Base-by-base conservation (phyloP, 2,329 filamentous ascomycete genomes). In the Calycina marina region DNA sequence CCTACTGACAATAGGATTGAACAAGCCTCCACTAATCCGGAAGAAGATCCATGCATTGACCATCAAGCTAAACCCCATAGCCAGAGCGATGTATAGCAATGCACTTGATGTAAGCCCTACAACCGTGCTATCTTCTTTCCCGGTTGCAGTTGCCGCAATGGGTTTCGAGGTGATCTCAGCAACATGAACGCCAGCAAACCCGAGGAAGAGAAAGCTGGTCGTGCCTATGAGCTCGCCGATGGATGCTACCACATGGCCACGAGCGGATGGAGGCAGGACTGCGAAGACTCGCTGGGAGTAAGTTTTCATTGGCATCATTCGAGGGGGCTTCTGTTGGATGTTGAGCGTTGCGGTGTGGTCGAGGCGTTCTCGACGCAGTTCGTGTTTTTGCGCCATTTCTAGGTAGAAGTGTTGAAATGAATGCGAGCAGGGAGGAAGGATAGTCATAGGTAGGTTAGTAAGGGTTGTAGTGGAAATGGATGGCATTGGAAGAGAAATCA, bases 151-250 rank as follows among this genome's bases (percentile, higher is more conserved):
- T 3, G 48, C 44, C 17, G 53, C 48, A 3, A 56, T 53, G 4
- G 45, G 42, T n/a, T 40, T 41, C 5, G 40, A 36, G 8, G 35
- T 46, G 2, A 41, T 38, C 38, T 51, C 41, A n/a, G n/a, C n/a
- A n/a, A n/a, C n/a, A n/a, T n/a, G n/a, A 3, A 41, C 44, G 6
- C 46, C 45, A 6, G 46, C 39, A 29, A 48, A 50, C 6, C 51
- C 50, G 44, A 56, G 38, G 35, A 48, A 40, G 31, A 52, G 35
- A 31, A 52, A 53, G 32, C 53, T 36, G 24, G 63, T 60, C 0
- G 65, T 70, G 17, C 66, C 66, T 9, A 64, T 53, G 14, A 67
- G 64, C 46, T 70, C 66, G 13, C 62, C 61, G 6, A 61, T 31
- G 10, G 57, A 52, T 17, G 60, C 63, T 25, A 67, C 54, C 28